Percentiles rank a stretch among this genome's conserved stretches.
phyloP scores from a whole-genome alignment of 2,329 filamentous ascomycete genomes.

The Fusarium sp. region DNA sequence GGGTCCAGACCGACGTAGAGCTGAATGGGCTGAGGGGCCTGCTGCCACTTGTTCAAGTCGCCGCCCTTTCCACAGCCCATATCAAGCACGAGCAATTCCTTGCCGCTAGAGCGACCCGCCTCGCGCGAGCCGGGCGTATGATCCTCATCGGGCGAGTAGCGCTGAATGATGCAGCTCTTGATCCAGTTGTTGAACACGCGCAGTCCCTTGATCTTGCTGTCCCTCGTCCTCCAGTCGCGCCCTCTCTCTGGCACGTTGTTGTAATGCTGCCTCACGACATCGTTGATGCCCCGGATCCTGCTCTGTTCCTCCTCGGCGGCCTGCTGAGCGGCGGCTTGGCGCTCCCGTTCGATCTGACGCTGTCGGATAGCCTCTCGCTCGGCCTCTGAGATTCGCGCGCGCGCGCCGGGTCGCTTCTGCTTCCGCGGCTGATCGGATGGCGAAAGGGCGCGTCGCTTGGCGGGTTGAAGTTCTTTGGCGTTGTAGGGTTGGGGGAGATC shows the following conservation, averaged over 20 bases:
- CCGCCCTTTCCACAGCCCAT: slow-evolving; percentile 98
- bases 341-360: slow-evolving; percentile 69
- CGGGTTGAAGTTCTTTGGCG: slow-evolving; percentile 67
- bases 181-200: slow-evolving; percentile 99
- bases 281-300: slow-evolving; percentile 71
- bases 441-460: slow-evolving; percentile 69
- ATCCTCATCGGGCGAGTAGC: slow-evolving; percentile 88
- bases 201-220: slow-evolving; percentile 94
- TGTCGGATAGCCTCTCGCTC: slow-evolving; percentile 77
- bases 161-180: slow-evolving; percentile 97
- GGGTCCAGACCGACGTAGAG: slow-evolving; percentile 96
- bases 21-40: slow-evolving; percentile 89
- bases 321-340: slow-evolving; percentile 53
- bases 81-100: slow-evolving; percentile 85
- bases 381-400: slow-evolving; percentile 74
- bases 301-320: slow-evolving; percentile 54
- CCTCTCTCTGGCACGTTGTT: slow-evolving; percentile 95
- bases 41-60: slow-evolving; percentile 95
- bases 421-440: slow-evolving; percentile 70
- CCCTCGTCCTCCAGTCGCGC: slow-evolving; percentile 92
- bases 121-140: slow-evolving; percentile 72
- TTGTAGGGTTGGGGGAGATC: slow-evolving; percentile 71
- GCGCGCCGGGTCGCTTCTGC: slow-evolving; percentile 75
- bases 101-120: slow-evolving; percentile 61
- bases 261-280: slow-evolving; percentile 94